phyloP scores from a whole-genome alignment of 371 early-diverging fungal genomes.

The Mortierella sp. region DNA sequence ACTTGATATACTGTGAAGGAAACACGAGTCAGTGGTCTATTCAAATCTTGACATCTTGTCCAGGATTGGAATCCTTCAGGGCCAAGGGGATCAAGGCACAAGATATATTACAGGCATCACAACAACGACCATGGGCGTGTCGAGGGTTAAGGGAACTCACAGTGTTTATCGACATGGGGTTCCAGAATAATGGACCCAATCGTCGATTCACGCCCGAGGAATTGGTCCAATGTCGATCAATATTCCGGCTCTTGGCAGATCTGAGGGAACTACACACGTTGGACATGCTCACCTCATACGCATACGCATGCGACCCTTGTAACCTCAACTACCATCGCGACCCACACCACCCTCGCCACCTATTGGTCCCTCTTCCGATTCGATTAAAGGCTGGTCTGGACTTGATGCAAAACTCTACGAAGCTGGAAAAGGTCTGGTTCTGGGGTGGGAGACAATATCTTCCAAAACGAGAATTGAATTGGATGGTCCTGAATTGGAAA shows the following conservation, averaged over 20 bases:
- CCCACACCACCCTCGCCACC: not conserved
- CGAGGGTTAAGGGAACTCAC: not conserved
- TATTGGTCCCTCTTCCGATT: not conserved
- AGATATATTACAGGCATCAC: not conserved
- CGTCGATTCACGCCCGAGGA: not conserved
- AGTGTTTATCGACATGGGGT: not conserved
- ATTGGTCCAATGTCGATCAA: not conserved
- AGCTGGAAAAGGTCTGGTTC: conserved; percentile 9
- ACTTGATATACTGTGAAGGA: conserved; percentile 3
- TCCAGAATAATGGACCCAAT: not conserved
- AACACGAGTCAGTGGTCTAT: not conserved
- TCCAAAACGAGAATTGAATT: not conserved
- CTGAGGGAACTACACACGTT: not conserved
- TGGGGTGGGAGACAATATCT: conserved; percentile 15
- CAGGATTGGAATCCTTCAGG: not conserved
- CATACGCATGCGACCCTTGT: not conserved
- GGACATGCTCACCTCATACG: conserved; percentile 3
- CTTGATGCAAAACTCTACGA: not conserved
- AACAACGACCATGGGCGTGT: not conserved
- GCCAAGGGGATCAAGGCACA: not conserved
- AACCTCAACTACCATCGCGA: not conserved
- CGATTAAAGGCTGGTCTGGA: conserved; percentile 16
- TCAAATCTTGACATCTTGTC: not conserved
- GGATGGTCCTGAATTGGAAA: conserved; percentile 18
- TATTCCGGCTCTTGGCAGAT: conserved; percentile 4